These are phyloP conservation scores for Lasiodiplodia gonubiensis DNA, from an alignment of 2,329 filamentous ascomycete genomes.

Conservation along the genomic window DNA sequence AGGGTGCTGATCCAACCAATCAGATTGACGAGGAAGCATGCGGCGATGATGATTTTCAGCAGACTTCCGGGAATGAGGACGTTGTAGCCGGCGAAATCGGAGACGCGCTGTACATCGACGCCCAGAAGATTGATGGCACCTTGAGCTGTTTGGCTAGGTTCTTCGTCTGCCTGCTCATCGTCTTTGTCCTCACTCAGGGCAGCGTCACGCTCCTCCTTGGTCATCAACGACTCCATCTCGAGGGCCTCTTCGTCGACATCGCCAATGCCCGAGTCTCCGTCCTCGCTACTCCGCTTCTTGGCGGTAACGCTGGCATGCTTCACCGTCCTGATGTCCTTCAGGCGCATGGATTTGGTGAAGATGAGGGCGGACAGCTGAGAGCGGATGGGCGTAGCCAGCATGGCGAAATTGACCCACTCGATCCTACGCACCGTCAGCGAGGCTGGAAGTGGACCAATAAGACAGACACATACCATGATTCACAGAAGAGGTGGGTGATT, in stretches of 20 bases:
- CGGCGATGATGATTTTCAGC: slow-evolving; percentile 68
- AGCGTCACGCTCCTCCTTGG: slow-evolving; percentile 42
- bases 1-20: slow-evolving; percentile 56
- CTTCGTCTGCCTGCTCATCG: not conserved
- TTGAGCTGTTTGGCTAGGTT: slow-evolving; percentile 49
- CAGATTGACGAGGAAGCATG: slow-evolving; percentile 69
- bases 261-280: not conserved
- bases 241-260: not conserved
- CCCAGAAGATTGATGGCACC: slow-evolving; percentile 78
- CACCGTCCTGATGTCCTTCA: slow-evolving; percentile 74
- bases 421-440: not conserved
- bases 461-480: not conserved
- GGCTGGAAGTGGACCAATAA: too few relatives aligned
- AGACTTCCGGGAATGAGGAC: slow-evolving; percentile 68
- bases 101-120: slow-evolving; percentile 72
- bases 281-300: not conserved
- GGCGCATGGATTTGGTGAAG: slow-evolving; percentile 76
- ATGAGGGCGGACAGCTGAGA: slow-evolving; percentile 73
- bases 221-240: slow-evolving; percentile 47
- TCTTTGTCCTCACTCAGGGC: not conserved
- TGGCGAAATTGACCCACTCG: not conserved
- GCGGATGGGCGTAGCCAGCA: slow-evolving; percentile 59
- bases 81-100: slow-evolving; percentile 71
- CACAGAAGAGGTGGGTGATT: not conserved
- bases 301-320: not conserved